These are phyloP conservation scores for Fusarium tupiense DNA, from an alignment of 2,329 filamentous ascomycete species.

Conservation along the genomic window DNA sequence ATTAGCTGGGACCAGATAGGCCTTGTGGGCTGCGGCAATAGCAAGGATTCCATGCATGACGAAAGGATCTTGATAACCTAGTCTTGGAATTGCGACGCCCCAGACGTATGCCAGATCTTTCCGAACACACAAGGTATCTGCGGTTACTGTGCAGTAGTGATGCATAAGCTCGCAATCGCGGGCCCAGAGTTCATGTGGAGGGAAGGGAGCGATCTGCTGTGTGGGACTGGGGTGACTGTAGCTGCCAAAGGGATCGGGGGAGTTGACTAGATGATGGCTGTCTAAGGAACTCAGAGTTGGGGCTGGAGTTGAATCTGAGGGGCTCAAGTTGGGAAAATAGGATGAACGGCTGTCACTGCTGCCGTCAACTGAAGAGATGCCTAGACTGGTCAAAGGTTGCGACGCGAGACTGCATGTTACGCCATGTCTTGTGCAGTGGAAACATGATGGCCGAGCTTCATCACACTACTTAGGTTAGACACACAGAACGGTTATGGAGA, in stretches of 20 bases:
- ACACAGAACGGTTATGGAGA: neutral
- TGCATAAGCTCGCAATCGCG: constrained; percentile 46
- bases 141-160: constrained; percentile 44
- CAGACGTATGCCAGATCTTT: constrained; percentile 42
- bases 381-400: neutral
- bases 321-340: constrained; percentile 23
- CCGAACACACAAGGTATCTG: constrained; percentile 33
- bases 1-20: constrained; percentile 40
- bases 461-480: constrained; percentile 38
- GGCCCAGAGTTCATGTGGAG: constrained; percentile 35
- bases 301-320: constrained; percentile 13
- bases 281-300: constrained; percentile 6
- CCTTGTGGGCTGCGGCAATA: constrained; percentile 46
- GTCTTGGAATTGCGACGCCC: constrained; percentile 39
- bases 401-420: constrained; percentile 43
- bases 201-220: constrained; percentile 39
- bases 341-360: neutral
- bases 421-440: constrained; percentile 45
- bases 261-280: neutral
- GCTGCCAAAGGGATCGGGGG: constrained; percentile 6
- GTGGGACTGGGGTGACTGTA: constrained; percentile 15
- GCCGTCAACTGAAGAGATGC: neutral
- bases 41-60: constrained; percentile 46
- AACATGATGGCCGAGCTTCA: constrained; percentile 44
- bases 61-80: constrained; percentile 43